A percentile compares a stretch with the other conserved stretches of the same genome.
phyloP scores from a whole-genome alignment of 179 eudicot species.

The Silene noctiflora region DNA sequence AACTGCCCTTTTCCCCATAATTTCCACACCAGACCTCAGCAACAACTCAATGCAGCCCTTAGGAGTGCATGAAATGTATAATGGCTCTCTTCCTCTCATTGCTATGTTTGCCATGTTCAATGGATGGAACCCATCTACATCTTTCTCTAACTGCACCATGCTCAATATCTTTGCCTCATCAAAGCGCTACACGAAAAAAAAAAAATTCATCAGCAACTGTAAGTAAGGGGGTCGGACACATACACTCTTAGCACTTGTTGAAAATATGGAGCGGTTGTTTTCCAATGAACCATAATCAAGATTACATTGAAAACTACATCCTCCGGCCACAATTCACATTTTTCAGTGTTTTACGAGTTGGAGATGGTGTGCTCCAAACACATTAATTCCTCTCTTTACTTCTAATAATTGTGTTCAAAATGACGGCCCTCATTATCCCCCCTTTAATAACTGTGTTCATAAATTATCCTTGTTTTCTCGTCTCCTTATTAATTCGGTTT shows the following conservation, averaged over 20 bases:
- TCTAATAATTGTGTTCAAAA: too few species aligned
- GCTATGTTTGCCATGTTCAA: constrained; percentile 78
- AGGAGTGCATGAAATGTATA: constrained; percentile 82
- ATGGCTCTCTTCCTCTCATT: constrained; percentile 77
- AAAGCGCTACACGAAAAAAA: constrained; percentile 52
- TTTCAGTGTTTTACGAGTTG: too few species aligned
- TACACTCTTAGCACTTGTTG: background rate
- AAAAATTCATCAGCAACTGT: background rate
- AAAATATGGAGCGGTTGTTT: background rate
- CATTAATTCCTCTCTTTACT: too few species aligned
- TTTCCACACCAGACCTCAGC: constrained; percentile 62
- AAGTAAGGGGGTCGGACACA: background rate
- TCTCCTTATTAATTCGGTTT: too few species aligned
- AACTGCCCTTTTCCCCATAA: constrained; percentile 74
- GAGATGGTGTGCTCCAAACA: too few species aligned
- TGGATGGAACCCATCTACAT: constrained; percentile 93
- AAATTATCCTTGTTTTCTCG: too few species aligned
- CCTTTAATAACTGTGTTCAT: too few species aligned
- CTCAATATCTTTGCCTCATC: constrained; percentile 59
- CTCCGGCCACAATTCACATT: background rate
- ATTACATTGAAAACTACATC: background rate
- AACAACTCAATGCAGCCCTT: constrained; percentile 87
- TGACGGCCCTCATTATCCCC: too few species aligned
- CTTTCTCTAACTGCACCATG: constrained; percentile 62
- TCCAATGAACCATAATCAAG: background rate